phyloP scores from a whole-genome alignment of 257 asterid genomes.

The Lycium ferocissimum region DNA sequence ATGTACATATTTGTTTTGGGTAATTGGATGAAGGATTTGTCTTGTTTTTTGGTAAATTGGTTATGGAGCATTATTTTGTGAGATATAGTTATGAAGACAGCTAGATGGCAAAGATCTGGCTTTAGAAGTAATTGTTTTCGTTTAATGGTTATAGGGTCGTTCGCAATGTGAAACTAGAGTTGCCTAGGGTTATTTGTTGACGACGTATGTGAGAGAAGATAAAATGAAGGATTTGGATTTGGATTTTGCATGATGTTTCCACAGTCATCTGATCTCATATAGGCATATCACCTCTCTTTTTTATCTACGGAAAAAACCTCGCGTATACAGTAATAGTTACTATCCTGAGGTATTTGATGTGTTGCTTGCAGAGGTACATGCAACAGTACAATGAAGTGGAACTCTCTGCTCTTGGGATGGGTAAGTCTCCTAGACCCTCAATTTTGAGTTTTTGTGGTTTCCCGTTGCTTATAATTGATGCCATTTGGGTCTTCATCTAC shows the following conservation, averaged over 20 bases:
- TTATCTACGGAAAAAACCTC: not conserved
- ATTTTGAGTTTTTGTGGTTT: not conserved
- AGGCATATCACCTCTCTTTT: not conserved
- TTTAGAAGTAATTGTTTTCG: not conserved
- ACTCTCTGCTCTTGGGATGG: conserved; percentile 88
- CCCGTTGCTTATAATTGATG: not conserved
- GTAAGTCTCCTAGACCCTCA: conserved; percentile 42
- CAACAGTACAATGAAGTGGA: conserved; percentile 71
- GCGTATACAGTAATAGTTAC: not conserved
- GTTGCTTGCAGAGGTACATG: conserved; percentile 69
- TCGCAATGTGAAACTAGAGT: not conserved
- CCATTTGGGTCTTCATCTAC: not conserved
- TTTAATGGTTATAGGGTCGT: not conserved
- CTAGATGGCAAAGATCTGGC: not conserved
- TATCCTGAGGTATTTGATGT: not conserved
- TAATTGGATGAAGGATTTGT: not conserved
- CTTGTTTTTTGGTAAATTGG: not conserved
- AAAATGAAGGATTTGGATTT: not conserved
- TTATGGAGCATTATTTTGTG: not conserved
- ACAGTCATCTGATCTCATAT: not conserved
- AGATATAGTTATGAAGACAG: not conserved
- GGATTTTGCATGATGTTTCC: not conserved
- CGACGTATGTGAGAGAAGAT: not conserved
- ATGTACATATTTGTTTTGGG: not conserved
- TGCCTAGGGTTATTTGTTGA: not conserved